phyloP scores from a whole-genome alignment of 495 filamentous ascomycete species.

The Neurospora sublineolata region DNA sequence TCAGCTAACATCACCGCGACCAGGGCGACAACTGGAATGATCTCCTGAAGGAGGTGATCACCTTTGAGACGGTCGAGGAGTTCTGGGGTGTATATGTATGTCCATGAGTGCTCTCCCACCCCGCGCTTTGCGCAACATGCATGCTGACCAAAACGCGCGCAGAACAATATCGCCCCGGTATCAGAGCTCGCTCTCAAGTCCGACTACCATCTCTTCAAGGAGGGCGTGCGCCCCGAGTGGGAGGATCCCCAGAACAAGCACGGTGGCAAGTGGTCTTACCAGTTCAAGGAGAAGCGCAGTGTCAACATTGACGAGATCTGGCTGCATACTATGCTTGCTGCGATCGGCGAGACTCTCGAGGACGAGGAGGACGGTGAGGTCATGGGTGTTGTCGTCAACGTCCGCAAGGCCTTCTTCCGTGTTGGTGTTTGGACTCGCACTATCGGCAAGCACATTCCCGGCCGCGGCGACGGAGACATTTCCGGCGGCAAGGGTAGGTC shows the following conservation, averaged over 20 bases:
- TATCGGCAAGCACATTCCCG: conserved; percentile 68
- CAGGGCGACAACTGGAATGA: conserved; percentile 98
- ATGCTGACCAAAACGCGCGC: conserved; percentile 11
- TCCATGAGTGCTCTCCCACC: conserved; percentile 5
- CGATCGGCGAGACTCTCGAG: conserved; percentile 97
- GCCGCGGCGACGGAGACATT: conserved; percentile 58
- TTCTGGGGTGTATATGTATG: conserved; percentile 99
- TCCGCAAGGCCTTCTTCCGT: conserved; percentile 94
- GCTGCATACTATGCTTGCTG: conserved; percentile 92
- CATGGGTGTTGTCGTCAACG: conserved; percentile 98
- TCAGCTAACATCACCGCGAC: conserved; percentile 7
- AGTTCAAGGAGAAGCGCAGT: conserved; percentile 86
- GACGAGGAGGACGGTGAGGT: conserved; percentile 88
- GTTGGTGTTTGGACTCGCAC: conserved; percentile 88
- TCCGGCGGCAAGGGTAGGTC: conserved; percentile 58
- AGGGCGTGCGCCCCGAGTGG: conserved; percentile 93
- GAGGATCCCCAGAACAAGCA: conserved; percentile 97
- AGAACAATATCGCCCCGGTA: conserved; percentile 98
- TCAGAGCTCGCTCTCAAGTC: conserved; percentile 94
- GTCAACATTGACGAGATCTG: conserved; percentile 90
- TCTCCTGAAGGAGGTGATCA: conserved; percentile 93
- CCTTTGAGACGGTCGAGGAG: conserved; percentile 95
- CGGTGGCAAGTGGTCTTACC: conserved; percentile 95
- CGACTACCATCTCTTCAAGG: conserved; percentile 99
- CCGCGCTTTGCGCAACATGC: neutral